phyloP scores from a whole-genome alignment of 202 grass and related monocot species.

The Tripidium arundinaceum region DNA sequence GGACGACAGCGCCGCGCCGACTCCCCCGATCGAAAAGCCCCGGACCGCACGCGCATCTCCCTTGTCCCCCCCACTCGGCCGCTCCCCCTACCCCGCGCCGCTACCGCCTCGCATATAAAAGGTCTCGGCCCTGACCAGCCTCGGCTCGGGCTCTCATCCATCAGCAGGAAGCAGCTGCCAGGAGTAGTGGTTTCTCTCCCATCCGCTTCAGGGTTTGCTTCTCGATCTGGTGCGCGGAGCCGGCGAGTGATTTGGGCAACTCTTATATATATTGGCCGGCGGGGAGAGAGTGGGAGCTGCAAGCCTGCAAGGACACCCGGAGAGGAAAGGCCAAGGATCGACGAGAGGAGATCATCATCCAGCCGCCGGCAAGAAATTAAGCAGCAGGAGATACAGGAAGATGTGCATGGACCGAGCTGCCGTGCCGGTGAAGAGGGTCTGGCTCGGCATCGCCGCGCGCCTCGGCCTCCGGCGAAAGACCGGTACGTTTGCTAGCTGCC shows the following conservation, averaged over 20 bases:
- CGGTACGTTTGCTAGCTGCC: conserved; percentile 31
- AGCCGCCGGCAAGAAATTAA: background rate
- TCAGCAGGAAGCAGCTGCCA: background rate
- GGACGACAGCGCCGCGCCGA: conserved; percentile 32
- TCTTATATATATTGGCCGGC: too few relatives aligned
- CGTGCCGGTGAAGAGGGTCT: conserved; percentile 54
- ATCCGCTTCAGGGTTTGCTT: background rate
- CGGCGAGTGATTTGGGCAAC: background rate
- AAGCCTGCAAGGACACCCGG: background rate
- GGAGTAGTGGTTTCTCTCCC: background rate
- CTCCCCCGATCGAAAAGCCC: background rate
- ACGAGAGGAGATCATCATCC: background rate
- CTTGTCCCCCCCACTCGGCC: background rate
- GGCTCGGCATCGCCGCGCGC: conserved; percentile 51
- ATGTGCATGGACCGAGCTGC: conserved; percentile 41
- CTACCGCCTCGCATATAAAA: conserved; percentile 40
- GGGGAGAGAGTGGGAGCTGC: background rate
- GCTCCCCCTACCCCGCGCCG: background rate
- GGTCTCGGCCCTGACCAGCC: background rate
- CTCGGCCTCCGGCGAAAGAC: conserved; percentile 53
- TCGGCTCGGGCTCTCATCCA: background rate
- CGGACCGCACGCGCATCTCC: conserved; percentile 40
- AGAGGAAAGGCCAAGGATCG: background rate
- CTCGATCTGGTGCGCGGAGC: background rate
- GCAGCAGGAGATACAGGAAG: background rate